Evolutionary conservation across 148 eudicot genomes (phyloP).

Genomic region (Spergularia marina): DNA sequence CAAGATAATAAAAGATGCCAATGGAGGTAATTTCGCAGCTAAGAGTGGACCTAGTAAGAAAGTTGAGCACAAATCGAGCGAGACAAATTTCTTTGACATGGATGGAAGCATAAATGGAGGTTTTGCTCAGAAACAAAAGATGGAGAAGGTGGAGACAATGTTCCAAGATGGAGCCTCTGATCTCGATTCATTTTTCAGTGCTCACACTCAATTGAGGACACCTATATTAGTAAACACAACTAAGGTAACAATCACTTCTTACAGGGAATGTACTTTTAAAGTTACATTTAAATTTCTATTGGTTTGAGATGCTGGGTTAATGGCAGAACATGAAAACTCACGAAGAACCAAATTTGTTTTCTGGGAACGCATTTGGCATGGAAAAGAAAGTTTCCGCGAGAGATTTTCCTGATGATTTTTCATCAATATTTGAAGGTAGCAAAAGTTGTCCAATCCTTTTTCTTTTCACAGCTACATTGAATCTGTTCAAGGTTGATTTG

Average conservation of each 20-base stretch:
- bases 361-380: conserved; percentile 24
- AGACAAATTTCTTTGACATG: conserved; percentile 32
- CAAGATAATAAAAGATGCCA: conserved; percentile 22
- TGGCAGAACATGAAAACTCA: conserved; percentile 25
- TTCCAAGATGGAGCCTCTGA: conserved; percentile 29
- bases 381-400: conserved; percentile 35
- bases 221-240: conserved; percentile 28
- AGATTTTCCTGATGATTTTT: conserved; percentile 47
- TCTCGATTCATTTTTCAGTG: conserved; percentile 52
- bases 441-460: background rate
- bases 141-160: conserved; percentile 14
- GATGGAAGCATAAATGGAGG: conserved; percentile 27
- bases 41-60: conserved; percentile 17
- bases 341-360: conserved; percentile 28
- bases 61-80: conserved; percentile 13
- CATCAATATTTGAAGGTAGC: conserved; percentile 67
- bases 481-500: conserved; percentile 3
- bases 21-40: conserved; percentile 23
- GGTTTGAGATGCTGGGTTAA: conserved; percentile 36
- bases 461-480: conserved; percentile 9
- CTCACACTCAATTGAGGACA: conserved; percentile 25
- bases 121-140: conserved; percentile 10
- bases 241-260: conserved; percentile 34
- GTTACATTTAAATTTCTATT: background rate
- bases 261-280: background rate